These are phyloP conservation scores for Fraxinus ornus DNA, from an alignment of 305 asterid genomes.

Conservation along the genomic window DNA sequence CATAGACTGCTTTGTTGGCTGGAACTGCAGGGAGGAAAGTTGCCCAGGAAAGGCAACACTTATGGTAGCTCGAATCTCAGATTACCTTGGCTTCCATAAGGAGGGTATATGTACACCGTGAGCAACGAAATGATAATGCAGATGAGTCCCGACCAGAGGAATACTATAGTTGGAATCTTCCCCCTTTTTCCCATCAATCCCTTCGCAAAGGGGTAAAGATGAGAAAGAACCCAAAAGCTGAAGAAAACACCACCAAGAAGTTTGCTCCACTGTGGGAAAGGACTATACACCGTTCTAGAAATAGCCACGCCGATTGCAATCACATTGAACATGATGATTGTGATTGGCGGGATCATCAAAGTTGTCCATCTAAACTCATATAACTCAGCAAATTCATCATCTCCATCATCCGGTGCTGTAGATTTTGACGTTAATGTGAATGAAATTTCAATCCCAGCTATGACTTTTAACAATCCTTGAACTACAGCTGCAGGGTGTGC, in stretches of 20 bases:
- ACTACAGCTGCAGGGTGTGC: constrained; percentile 90
- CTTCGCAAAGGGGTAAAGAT: constrained; percentile 81
- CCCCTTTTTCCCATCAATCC: constrained; percentile 84
- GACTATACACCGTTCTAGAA: constrained; percentile 71
- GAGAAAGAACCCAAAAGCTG: constrained; percentile 94
- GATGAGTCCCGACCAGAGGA: constrained; percentile 77
- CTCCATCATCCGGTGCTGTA: constrained; percentile 65
- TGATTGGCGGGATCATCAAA: constrained; percentile 80
- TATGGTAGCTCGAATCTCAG: constrained; percentile 49
- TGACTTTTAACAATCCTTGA: constrained; percentile 77
- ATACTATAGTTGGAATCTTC: constrained; percentile 81
- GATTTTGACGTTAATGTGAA: constrained; percentile 84
- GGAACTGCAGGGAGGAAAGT: neutral
- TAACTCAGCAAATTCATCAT: constrained; percentile 74
- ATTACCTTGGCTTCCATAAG: constrained; percentile 43
- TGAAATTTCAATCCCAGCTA: constrained; percentile 79
- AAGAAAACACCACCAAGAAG: constrained; percentile 81
- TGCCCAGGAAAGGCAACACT: neutral
- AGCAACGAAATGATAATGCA: constrained; percentile 74
- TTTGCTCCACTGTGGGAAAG: constrained; percentile 91
- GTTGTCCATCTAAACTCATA: constrained; percentile 81
- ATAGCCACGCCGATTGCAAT: constrained; percentile 68
- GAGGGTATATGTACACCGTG: constrained; percentile 71
- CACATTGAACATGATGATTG: constrained; percentile 70
- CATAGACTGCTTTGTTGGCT: neutral